A percentile compares a stretch with the other conserved stretches of the same genome.
phyloP scores from a whole-genome alignment of 78 protist species.

The Pelomyxa schiedti region DNA sequence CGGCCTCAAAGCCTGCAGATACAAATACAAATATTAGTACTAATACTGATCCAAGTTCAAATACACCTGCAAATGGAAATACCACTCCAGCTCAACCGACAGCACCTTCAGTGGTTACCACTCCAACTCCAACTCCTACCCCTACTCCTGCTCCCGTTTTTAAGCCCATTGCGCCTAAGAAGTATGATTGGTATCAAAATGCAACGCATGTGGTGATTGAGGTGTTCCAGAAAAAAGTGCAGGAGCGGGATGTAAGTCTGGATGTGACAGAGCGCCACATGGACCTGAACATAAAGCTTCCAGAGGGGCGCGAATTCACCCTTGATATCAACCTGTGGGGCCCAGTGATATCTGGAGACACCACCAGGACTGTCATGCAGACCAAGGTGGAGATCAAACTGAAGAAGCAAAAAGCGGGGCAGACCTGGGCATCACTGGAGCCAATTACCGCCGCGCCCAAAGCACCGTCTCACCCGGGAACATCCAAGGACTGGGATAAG shows the following conservation, averaged over 20 bases:
- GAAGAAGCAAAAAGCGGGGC: slow-evolving; percentile 24
- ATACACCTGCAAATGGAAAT: neutral
- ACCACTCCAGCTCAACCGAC: slow-evolving; percentile 17
- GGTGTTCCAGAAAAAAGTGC: slow-evolving; percentile 37
- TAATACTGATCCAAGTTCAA: too few species aligned
- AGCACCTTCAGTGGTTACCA: slow-evolving; percentile 7
- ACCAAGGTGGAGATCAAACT: slow-evolving; percentile 47
- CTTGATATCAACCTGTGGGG: slow-evolving; percentile 40
- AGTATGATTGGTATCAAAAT: slow-evolving; percentile 67
- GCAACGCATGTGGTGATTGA: slow-evolving; percentile 38
- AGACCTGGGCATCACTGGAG: slow-evolving; percentile 39
- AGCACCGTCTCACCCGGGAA: slow-evolving; percentile 3
- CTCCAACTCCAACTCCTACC: slow-evolving; percentile 6
- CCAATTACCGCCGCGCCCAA: too few species aligned
- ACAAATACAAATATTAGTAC: too few species aligned
- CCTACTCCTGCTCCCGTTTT: slow-evolving; percentile 21
- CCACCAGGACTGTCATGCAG: slow-evolving; percentile 2
- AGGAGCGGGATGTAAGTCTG: slow-evolving; percentile 19
- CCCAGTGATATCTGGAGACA: slow-evolving; percentile 8
- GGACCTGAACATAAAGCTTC: slow-evolving; percentile 14
- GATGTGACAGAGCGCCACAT: slow-evolving; percentile 11
- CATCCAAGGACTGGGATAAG: slow-evolving; percentile 71
- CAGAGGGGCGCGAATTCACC: slow-evolving; percentile 32
- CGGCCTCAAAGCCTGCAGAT: neutral
- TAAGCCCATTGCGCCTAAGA: slow-evolving; percentile 23